phyloP scores from a whole-genome alignment of 352 stramenopile genomes.

The Phytophthora palmivora region DNA sequence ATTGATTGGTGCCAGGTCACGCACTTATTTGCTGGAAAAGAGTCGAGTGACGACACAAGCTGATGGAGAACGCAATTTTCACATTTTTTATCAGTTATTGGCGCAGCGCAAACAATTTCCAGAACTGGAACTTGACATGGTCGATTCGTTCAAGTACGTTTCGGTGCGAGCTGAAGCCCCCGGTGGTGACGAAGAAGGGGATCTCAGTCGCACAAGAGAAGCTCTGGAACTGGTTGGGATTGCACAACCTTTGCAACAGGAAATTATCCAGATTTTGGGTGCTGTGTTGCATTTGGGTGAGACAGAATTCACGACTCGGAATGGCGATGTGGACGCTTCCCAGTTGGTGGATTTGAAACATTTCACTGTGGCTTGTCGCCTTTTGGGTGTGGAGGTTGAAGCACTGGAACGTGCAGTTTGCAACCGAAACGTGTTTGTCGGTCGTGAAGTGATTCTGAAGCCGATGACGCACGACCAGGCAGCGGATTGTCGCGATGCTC shows the following conservation, averaged over 20 bases:
- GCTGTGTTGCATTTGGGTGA: slow-evolving; percentile 94
- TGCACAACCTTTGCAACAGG: slow-evolving; percentile 73
- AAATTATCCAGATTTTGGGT: slow-evolving; percentile 91
- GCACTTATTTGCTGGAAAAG: slow-evolving; percentile 94
- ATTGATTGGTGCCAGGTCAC: slow-evolving; percentile 81
- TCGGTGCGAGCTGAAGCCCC: slow-evolving; percentile 42
- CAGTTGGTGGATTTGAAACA: slow-evolving; percentile 63
- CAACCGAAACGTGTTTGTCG: slow-evolving; percentile 86
- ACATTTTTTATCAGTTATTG: slow-evolving; percentile 95
- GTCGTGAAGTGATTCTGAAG: slow-evolving; percentile 81
- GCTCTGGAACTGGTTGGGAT: slow-evolving; percentile 92
- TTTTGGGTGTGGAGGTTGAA: slow-evolving; percentile 64
- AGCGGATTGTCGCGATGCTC: slow-evolving; percentile 90
- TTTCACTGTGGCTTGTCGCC: slow-evolving; percentile 61
- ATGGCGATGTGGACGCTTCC: slow-evolving; percentile 84
- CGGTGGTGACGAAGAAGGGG: slow-evolving; percentile 60
- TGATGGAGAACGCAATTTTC: slow-evolving; percentile 91
- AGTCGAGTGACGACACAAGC: slow-evolving; percentile 90
- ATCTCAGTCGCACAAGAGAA: slow-evolving; percentile 76
- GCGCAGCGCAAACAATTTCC: slow-evolving; percentile 62
- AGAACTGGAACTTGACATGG: slow-evolving; percentile 56
- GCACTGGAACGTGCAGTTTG: slow-evolving; percentile 76
- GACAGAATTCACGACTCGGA: slow-evolving; percentile 78
- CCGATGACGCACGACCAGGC: slow-evolving; percentile 88
- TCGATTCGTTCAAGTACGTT: slow-evolving; percentile 77